phyloP scores from a whole-genome alignment of 1,284 basidiomycete genomes.

The Moesziomyces sp. region DNA sequence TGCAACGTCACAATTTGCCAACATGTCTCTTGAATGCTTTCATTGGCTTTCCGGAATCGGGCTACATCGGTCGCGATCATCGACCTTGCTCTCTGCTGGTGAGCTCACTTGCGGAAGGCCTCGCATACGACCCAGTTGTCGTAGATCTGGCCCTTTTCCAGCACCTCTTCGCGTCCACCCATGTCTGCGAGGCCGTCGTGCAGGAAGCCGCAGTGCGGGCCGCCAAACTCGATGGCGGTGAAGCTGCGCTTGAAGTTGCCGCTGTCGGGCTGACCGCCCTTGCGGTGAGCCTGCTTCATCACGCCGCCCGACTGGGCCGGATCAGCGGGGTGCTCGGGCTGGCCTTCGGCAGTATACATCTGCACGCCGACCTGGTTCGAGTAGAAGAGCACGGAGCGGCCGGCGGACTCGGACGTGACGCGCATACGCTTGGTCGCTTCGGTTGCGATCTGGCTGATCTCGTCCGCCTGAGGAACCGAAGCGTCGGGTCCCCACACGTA shows the following conservation, averaged over 20 bases:
- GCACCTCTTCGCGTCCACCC: slow-evolving; percentile 50
- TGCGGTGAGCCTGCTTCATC: slow-evolving; percentile 48
- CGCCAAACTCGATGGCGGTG: slow-evolving; percentile 60
- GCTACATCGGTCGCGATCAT: neutral
- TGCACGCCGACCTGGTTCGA: slow-evolving; percentile 62
- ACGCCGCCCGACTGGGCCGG: slow-evolving; percentile 25
- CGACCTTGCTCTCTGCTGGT: neutral
- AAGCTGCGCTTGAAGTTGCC: slow-evolving; percentile 49
- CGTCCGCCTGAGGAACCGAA: slow-evolving; percentile 26
- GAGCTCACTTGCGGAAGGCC: slow-evolving; percentile 28
- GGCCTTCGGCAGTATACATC: slow-evolving; percentile 53
- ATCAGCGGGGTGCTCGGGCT: slow-evolving; percentile 42
- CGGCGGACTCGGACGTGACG: slow-evolving; percentile 35
- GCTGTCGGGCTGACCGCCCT: slow-evolving; percentile 19
- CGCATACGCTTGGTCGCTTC: slow-evolving; percentile 37
- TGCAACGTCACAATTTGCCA: neutral
- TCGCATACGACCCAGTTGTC: slow-evolving; percentile 53
- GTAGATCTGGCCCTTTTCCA: slow-evolving; percentile 53
- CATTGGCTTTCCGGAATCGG: neutral
- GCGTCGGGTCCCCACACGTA: slow-evolving; percentile 55
- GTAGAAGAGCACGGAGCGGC: slow-evolving; percentile 45
- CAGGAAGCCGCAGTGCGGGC: slow-evolving; percentile 61
- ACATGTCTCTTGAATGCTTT: neutral
- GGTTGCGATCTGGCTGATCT: slow-evolving; percentile 27
- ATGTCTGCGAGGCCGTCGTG: slow-evolving; percentile 30